Conservation (phyloP, 2,329 filamentous ascomycete species). For the Penicillium sp. region DNA sequence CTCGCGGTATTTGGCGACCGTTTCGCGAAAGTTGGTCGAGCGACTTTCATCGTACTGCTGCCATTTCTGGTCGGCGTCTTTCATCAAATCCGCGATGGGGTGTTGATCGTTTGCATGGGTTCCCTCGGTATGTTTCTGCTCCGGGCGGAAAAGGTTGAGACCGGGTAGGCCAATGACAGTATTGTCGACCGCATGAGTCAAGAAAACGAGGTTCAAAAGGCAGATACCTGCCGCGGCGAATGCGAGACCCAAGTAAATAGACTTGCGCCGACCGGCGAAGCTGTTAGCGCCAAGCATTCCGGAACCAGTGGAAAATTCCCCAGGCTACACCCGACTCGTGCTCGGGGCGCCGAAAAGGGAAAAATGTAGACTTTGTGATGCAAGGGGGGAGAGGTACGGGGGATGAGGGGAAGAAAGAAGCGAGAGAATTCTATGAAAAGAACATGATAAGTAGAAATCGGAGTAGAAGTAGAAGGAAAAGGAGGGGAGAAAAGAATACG, state of each 20-base stretch:
- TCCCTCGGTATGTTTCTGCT: slow-evolving; percentile 5
- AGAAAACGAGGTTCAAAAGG: slow-evolving; percentile 12
- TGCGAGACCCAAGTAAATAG: slow-evolving; percentile 13
- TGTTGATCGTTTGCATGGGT: slow-evolving; percentile 20
- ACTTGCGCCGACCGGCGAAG: slow-evolving; percentile 12
- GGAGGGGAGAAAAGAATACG: neutral
- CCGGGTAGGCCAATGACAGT: slow-evolving; percentile 6
- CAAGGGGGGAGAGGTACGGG: neutral
- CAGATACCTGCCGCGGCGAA: slow-evolving; percentile 9
- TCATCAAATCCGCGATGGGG: slow-evolving; percentile 33
- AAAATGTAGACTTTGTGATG: neutral
- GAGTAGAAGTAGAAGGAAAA: neutral
- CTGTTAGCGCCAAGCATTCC: slow-evolving; percentile 13
- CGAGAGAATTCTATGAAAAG: neutral
- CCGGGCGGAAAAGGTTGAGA: slow-evolving; percentile 2
- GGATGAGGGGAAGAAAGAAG: neutral
- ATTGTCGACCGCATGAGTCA: slow-evolving; percentile 8
- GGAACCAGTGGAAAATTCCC: neutral
- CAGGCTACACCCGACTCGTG: neutral
- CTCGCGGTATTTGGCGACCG: slow-evolving; percentile 37
- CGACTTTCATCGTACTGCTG: slow-evolving; percentile 29
- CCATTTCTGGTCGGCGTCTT: slow-evolving; percentile 34
- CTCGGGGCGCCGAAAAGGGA: neutral
- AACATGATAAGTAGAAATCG: neutral
- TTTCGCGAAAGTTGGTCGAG: slow-evolving; percentile 37